A percentile compares a stretch with the other conserved stretches of the same genome.
phyloP scores from a whole-genome alignment of 768 basidiomycete genomes.

The Leucocoprinus leucothites region DNA sequence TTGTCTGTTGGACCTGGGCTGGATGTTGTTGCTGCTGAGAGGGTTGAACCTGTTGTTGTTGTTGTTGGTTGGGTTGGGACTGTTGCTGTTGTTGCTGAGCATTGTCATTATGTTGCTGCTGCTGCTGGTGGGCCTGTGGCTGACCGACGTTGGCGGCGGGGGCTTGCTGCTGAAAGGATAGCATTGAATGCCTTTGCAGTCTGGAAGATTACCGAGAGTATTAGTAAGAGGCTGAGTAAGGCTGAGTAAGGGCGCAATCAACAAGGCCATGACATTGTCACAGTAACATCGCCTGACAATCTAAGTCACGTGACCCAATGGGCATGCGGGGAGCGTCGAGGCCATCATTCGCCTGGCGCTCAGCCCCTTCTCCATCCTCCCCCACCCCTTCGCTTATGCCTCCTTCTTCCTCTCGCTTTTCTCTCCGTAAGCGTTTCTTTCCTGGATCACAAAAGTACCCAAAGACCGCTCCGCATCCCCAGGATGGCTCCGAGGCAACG shows the following conservation, averaged over 20 bases:
- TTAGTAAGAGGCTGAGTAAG: conserved; percentile 51
- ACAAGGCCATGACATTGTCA: too few species aligned
- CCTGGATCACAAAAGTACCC: conserved; percentile 10
- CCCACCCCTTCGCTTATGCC: conserved; percentile 4
- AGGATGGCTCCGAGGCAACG: neutral
- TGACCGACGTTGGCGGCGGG: conserved; percentile 30
- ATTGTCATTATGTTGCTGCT: conserved; percentile 18
- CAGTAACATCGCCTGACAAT: neutral
- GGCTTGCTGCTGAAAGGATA: conserved; percentile 34
- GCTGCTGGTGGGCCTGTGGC: conserved; percentile 19
- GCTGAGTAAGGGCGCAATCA: conserved; percentile 23
- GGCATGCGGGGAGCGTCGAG: conserved; percentile 6
- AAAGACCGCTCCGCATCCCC: neutral
- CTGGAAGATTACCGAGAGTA: conserved; percentile 29
- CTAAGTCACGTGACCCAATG: neutral
- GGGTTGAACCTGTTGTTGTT: conserved; percentile 15
- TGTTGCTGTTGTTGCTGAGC: conserved; percentile 19
- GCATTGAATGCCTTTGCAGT: conserved; percentile 26
- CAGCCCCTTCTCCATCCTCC: conserved; percentile 1
- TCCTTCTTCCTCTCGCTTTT: conserved; percentile 11
- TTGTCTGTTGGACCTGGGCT: conserved; percentile 26
- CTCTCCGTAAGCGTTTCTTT: conserved; percentile 10
- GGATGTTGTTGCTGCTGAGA: conserved; percentile 14
- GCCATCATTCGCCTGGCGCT: conserved; percentile 4
- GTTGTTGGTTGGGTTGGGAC: conserved; percentile 12